Percentiles rank a stretch among this genome's conserved stretches.
Conservation (phyloP, 164 flowering plant genomes). For the Santalum album region DNA sequence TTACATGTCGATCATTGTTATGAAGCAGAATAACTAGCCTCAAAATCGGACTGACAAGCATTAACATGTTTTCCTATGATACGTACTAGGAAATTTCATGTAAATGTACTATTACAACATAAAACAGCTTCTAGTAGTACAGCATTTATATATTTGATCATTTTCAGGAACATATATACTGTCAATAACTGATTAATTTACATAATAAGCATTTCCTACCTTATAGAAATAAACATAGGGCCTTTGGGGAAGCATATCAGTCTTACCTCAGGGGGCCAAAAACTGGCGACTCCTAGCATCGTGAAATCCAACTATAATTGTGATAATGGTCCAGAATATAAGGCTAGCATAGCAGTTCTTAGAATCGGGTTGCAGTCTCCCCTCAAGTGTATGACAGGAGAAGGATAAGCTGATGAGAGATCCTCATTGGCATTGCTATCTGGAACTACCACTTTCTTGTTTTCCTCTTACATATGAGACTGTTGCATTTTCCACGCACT, state of each 20-base stretch:
- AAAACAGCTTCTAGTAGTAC: background rate
- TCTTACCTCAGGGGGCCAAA: conserved; percentile 7
- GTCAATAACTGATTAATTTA: background rate
- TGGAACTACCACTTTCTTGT: background rate
- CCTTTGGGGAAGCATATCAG: background rate
- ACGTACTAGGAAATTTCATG: too few relatives aligned
- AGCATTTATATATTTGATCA: background rate
- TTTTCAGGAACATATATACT: background rate
- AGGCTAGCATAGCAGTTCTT: conserved; percentile 61
- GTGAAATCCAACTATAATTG: conserved; percentile 37
- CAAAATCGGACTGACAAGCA: too few relatives aligned
- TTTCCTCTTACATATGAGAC: conserved; percentile 4
- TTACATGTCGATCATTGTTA: too few relatives aligned
- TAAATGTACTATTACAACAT: too few relatives aligned
- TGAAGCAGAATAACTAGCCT: too few relatives aligned
- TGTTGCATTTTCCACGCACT: background rate
- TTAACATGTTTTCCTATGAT: too few relatives aligned
- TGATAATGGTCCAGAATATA: conserved; percentile 52
- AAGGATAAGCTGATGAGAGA: conserved; percentile 7
- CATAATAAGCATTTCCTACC: background rate
- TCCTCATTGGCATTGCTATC: conserved; percentile 10
- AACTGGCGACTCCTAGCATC: conserved; percentile 28
- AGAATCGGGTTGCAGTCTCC: conserved; percentile 33
- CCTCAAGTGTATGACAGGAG: conserved; percentile 11
- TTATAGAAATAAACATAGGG: background rate